A percentile compares a stretch with the other conserved stretches of the same genome.
phyloP scores from a whole-genome alignment of 805 yeast species.

The Huiozyma naganishii region DNA sequence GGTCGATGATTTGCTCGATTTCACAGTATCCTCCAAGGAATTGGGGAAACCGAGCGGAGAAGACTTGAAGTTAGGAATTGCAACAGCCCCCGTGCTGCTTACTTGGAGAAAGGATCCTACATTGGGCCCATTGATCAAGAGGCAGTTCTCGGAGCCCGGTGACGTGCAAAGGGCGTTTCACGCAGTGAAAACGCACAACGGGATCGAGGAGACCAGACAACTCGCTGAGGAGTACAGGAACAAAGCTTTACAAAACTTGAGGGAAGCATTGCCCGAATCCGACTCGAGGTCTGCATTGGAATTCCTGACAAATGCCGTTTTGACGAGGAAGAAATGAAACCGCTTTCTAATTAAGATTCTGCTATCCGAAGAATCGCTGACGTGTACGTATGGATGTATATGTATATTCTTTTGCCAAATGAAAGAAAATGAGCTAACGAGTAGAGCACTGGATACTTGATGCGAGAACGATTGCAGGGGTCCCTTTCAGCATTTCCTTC shows the following conservation, averaged over 20 bases:
- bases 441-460: too few relatives aligned
- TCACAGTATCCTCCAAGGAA: conserved; percentile 73
- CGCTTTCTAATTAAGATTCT: not conserved
- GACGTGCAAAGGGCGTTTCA: conserved; percentile 76
- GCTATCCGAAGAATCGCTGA: not conserved
- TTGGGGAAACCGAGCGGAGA: conserved; percentile 96
- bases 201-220: conserved; percentile 63
- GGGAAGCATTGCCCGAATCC: conserved; percentile 64
- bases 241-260: conserved; percentile 60
- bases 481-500: too few relatives aligned
- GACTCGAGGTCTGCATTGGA: conserved; percentile 84
- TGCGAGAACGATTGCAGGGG: too few relatives aligned
- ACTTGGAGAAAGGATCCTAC: conserved; percentile 89
- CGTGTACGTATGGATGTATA: not conserved
- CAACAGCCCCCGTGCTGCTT: conserved; percentile 90
- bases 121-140: conserved; percentile 69
- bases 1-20: conserved; percentile 93
- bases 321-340: conserved; percentile 62
- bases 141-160: conserved; percentile 72
- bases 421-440: not conserved
- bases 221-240: conserved; percentile 73
- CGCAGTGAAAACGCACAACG: conserved; percentile 60
- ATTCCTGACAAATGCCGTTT: conserved; percentile 68
- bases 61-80: conserved; percentile 84
- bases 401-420: not conserved